phyloP scores from a whole-genome alignment of 2,329 filamentous ascomycete genomes.

The Didymella pinodella region DNA sequence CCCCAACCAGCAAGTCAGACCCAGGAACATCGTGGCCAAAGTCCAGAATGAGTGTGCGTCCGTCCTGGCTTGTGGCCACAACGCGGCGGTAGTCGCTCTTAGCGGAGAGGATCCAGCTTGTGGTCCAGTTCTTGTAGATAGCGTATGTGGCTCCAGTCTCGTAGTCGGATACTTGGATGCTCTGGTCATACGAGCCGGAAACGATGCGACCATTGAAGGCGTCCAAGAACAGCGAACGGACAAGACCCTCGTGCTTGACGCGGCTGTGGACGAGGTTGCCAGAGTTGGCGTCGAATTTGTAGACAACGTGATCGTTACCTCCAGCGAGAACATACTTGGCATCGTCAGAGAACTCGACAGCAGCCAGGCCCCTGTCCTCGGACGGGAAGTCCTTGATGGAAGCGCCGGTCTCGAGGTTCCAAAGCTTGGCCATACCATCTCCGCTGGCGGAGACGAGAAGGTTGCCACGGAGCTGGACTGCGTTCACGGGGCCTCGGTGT shows the following conservation, averaged over 20 bases:
- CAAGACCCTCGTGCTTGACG: slow-evolving; percentile 82
- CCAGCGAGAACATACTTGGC: slow-evolving; percentile 92
- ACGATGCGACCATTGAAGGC: slow-evolving; percentile 84
- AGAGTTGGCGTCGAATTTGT: slow-evolving; percentile 93
- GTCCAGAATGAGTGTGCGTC: slow-evolving; percentile 91
- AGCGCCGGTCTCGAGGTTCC: slow-evolving; percentile 89
- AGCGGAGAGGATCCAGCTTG: slow-evolving; percentile 94
- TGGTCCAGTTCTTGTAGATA: slow-evolving; percentile 92
- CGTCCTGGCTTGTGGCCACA: slow-evolving; percentile 92
- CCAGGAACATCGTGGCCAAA: slow-evolving; percentile 73
- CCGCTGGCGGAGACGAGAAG: slow-evolving; percentile 92
- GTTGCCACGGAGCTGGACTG: slow-evolving; percentile 92
- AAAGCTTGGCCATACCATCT: slow-evolving; percentile 91
- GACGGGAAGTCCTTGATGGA: slow-evolving; percentile 90
- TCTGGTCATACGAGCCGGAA: slow-evolving; percentile 92
- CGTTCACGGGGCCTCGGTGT: slow-evolving; percentile 92
- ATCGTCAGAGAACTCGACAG: slow-evolving; percentile 95
- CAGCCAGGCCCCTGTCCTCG: slow-evolving; percentile 92
- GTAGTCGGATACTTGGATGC: slow-evolving; percentile 94
- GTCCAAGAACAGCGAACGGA: slow-evolving; percentile 90
- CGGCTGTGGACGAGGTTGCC: slow-evolving; percentile 83
- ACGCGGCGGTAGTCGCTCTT: slow-evolving; percentile 96
- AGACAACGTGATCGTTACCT: slow-evolving; percentile 93
- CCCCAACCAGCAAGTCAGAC: slow-evolving; percentile 57
- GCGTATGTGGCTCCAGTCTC: slow-evolving; percentile 78